Evolutionary conservation across 345 rosid species (phyloP), one percentile per base, ranked within the genome.

Genomic region (Euphorbia lathyris): DNA sequence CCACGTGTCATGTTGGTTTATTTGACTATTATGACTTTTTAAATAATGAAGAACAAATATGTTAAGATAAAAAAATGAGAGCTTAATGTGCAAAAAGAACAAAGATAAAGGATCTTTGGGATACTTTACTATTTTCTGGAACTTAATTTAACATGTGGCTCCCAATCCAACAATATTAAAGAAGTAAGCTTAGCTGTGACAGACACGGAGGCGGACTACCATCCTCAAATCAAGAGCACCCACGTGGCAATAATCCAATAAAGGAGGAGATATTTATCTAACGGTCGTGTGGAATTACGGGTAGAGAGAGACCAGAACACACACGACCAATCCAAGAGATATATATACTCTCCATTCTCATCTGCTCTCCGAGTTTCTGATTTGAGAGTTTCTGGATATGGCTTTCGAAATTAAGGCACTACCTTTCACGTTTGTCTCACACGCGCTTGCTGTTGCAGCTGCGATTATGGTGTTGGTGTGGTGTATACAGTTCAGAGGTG

Each of bases 381-480:
- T 13, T 9, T 1, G 17, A 14, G 16, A 6, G 26, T 52, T 55
- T 25, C 26, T 3, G 48, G 55, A 30, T 20, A 86, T 87, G 90
- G 88, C 83, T 67, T 67, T 92, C 38, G 85, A 64, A 50, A 63
- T 81, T 0, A 84, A 77, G 51, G 91, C 98, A 30, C 40, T 73
- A 45, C 83, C 86, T 20, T 79, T 92, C 62, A 77, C 98, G 69
- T 73, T 83, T 74, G 88, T 74, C 38, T 78, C 78, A 1, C 98
- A 96, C 80, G 83, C 75, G 80, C 82, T 96, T 1, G 99, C 79
- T 3, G 9, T 86, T 25, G 85, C 71, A 0, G 93, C 79, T 14
- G 86, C 85, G 66, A 72, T 85, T 68, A 47, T 92, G 94, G 97
- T 92, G 1, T 53, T 96, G 60, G 84, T 96, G 17, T 96, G 99